Percentiles rank a stretch among this genome's conserved stretches.
Conservation (phyloP, 1,284 basidiomycete genomes). For the Cutaneotrichosporon arboriforme region DNA sequence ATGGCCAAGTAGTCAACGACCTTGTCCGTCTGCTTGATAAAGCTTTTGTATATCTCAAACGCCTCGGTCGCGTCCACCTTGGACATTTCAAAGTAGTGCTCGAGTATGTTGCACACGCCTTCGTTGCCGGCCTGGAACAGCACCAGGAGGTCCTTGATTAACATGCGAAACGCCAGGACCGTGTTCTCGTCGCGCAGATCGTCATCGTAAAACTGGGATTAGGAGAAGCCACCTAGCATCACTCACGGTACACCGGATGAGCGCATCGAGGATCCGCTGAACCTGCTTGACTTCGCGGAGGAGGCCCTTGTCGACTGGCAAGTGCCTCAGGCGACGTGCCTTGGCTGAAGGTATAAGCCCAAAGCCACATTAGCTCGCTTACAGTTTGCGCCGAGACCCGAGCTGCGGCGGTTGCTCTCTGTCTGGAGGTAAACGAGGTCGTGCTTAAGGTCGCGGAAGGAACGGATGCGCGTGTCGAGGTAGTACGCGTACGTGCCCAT, state of each 20-base stretch:
- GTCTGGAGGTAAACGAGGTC: slow-evolving; percentile 87
- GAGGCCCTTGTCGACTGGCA: slow-evolving; percentile 94
- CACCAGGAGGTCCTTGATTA: slow-evolving; percentile 94
- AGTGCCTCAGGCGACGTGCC: slow-evolving; percentile 69
- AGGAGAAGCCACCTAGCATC: slow-evolving; percentile 32
- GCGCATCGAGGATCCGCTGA: slow-evolving; percentile 77
- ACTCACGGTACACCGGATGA: slow-evolving; percentile 63
- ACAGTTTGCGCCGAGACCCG: slow-evolving; percentile 43
- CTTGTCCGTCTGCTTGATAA: slow-evolving; percentile 88
- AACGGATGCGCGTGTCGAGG: slow-evolving; percentile 81
- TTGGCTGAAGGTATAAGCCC: slow-evolving; percentile 22
- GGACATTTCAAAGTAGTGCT: slow-evolving; percentile 99
- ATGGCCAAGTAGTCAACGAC: slow-evolving; percentile 93
- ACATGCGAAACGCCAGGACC: slow-evolving; percentile 81
- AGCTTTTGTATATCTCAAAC: slow-evolving; percentile 83
- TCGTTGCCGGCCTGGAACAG: slow-evolving; percentile 97
- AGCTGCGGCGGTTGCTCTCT: slow-evolving; percentile 68
- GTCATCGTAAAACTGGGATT: slow-evolving; percentile 74
- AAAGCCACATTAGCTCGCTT: slow-evolving; percentile 5
- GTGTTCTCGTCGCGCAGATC: slow-evolving; percentile 88
- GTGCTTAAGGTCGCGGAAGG: slow-evolving; percentile 85
- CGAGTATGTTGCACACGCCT: slow-evolving; percentile 93
- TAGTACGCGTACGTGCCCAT: slow-evolving; percentile 82
- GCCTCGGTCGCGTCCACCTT: slow-evolving; percentile 82
- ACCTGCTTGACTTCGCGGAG: slow-evolving; percentile 86